Evolutionary conservation across 768 basidiomycete genomes (phyloP), one percentile per base, ranked within the genome.

Genomic region (Dictyophora rubrovolvata): DNA sequence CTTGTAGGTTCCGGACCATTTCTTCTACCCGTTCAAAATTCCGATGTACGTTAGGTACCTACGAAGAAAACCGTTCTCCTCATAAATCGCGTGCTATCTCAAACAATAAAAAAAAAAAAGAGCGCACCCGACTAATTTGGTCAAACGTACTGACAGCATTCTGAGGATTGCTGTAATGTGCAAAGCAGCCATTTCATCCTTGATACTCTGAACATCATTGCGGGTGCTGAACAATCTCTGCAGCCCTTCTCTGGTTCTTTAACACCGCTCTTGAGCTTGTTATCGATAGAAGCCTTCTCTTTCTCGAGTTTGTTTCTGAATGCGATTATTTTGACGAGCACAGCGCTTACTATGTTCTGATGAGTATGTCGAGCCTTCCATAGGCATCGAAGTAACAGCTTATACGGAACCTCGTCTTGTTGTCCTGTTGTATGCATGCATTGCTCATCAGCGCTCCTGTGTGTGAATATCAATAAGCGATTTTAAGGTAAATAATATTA

Each of bases 1-100:
- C 87, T 18, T 91, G 76, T 47, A 98, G 79, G 66, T 94, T 95
- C 64, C 86, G 85, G 63, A 97, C 88, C 85, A 96, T 94, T 64
- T 95, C 93, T 68, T 94, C 90, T 0, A 93, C 96, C 57, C 89
- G 89, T 62, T 92, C 84, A 65, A 98, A 94, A 68, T 95, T 93
- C 8, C 94, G 81, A 70, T 98, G 95, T 1, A 98, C 89, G 76
- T 88, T 84, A 5, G 95, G 97, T 2, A 96, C 93, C 93, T 97
- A 59, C 1, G 33, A n/a, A 55, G 48, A 21, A 53, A 48, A 51
- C 23, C n/a, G n/a, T n/a, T n/a, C n/a, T n/a, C n/a, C n/a, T n/a
- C 33, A 50, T 48, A 46, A 61, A 14, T 28, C 28, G 28, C 28
- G 52, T 60, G 2, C 54, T 23, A 34, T 34, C 21, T 21, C n/a